Conservation (phyloP, 768 basidiomycete species). For the Boletus rex-veris region DNA sequence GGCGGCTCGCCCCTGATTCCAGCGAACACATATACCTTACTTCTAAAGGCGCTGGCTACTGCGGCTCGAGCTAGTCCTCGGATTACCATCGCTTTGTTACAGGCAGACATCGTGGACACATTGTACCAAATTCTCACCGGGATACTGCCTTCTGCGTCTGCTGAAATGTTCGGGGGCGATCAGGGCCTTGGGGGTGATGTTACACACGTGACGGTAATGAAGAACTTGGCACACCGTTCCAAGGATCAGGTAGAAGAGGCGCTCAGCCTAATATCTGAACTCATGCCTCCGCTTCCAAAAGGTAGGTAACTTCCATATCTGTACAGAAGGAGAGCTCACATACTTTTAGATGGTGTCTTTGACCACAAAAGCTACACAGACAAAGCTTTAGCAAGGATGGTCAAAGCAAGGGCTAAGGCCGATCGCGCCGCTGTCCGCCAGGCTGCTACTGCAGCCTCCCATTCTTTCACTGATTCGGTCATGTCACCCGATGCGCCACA, state of each 20-base stretch:
- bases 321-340: not conserved
- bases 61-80: conserved; percentile 86
- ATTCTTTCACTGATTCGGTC: conserved; percentile 28
- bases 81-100: conserved; percentile 80
- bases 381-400: conserved; percentile 70
- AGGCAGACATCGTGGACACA: conserved; percentile 90
- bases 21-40: conserved; percentile 81
- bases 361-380: conserved; percentile 89
- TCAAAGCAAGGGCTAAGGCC: conserved; percentile 81
- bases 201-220: conserved; percentile 97
- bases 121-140: conserved; percentile 95
- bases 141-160: conserved; percentile 69
- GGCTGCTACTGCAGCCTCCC: conserved; percentile 33
- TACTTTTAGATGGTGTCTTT: conserved; percentile 80
- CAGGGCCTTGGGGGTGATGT: conserved; percentile 86
- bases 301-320: conserved; percentile 41
- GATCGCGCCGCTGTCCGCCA: conserved; percentile 71
- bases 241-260: conserved; percentile 98
- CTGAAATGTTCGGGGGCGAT: conserved; percentile 49
- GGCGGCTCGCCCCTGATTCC: conserved; percentile 85
- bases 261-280: conserved; percentile 81
- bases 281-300: conserved; percentile 91
- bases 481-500: conserved; percentile 20
- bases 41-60: conserved; percentile 83
- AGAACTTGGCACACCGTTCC: conserved; percentile 92